These are phyloP conservation scores for Microsporum audouinii DNA, from an alignment of 2,329 filamentous ascomycete genomes.

Conservation along the genomic window DNA sequence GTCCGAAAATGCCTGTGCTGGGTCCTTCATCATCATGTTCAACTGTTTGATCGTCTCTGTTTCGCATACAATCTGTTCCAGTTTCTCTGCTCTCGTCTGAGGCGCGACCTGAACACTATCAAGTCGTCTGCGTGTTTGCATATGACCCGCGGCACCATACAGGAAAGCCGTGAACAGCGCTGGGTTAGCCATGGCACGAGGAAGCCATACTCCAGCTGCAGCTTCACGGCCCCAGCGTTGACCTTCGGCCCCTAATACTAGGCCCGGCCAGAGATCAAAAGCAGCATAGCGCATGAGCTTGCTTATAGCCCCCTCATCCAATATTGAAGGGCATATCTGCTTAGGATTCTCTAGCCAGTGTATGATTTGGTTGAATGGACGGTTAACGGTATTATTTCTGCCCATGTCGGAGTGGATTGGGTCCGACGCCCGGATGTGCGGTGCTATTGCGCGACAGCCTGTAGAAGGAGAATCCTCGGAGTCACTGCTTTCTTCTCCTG, in stretches of 20 bases:
- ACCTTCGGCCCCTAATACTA: slow-evolving; percentile 11
- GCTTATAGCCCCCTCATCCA: slow-evolving; percentile 13
- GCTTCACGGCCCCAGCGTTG: slow-evolving; percentile 12
- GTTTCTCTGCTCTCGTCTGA: slow-evolving; percentile 14
- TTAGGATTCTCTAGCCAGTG: slow-evolving; percentile 10
- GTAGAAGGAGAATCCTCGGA: neutral
- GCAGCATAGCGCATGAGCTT: slow-evolving; percentile 16
- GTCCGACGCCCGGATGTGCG: neutral
- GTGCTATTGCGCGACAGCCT: neutral
- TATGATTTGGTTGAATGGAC: slow-evolving; percentile 13
- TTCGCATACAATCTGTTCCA: slow-evolving; percentile 16
- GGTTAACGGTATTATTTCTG: neutral
- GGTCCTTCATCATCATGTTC: slow-evolving; percentile 19
- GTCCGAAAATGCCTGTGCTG: slow-evolving; percentile 16
- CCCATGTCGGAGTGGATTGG: neutral
- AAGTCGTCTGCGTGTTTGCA: slow-evolving; percentile 14
- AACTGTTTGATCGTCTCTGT: slow-evolving; percentile 20
- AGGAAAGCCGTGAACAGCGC: slow-evolving; percentile 15
- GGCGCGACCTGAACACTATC: slow-evolving; percentile 9
- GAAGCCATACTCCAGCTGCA: slow-evolving; percentile 13
- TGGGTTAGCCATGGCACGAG: slow-evolving; percentile 12
- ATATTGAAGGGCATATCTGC: slow-evolving; percentile 13
- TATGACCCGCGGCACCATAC: slow-evolving; percentile 15
- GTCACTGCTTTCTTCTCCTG: neutral
- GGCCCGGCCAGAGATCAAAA: slow-evolving; percentile 16